phyloP scores from a whole-genome alignment of 2,329 filamentous ascomycete genomes.

The Monosporascus ibericus region DNA sequence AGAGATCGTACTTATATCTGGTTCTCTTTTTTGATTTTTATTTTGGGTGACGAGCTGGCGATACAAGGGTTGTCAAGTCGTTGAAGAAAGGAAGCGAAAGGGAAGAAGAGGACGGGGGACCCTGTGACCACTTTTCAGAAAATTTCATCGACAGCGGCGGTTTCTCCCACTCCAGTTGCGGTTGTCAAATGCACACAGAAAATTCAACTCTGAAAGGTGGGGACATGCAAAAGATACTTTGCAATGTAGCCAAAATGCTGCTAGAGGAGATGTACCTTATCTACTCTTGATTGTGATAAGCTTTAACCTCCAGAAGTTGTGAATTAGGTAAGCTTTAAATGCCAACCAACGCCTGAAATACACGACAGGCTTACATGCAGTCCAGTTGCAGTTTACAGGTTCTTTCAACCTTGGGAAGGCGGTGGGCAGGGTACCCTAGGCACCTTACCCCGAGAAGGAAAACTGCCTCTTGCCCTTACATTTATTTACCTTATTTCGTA shows the following conservation, averaged over 20 bases:
- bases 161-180: neutral
- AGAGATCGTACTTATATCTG: conserved; percentile 44
- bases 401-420: no score
- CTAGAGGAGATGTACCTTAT: neutral
- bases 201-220: conserved; percentile 1
- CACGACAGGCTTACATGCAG: no score
- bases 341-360: neutral
- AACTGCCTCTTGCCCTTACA: no score
- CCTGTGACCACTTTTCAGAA: conserved; percentile 13
- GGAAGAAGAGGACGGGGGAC: conserved; percentile 22
- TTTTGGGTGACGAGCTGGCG: conserved; percentile 36
- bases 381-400: no score
- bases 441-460: no score
- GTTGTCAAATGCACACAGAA: conserved; percentile 4
- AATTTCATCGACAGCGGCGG: conserved; percentile 1
- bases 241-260: neutral
- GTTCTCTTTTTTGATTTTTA: conserved; percentile 44
- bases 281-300: neutral
- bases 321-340: no score
- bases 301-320: no score
- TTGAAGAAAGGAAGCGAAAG: conserved; percentile 33
- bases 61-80: conserved; percentile 44
- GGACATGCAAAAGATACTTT: neutral
- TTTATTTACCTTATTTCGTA: no score
- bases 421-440: no score